phyloP scores from a whole-genome alignment of 2,329 filamentous ascomycete species.

The Cladosporium sp. region DNA sequence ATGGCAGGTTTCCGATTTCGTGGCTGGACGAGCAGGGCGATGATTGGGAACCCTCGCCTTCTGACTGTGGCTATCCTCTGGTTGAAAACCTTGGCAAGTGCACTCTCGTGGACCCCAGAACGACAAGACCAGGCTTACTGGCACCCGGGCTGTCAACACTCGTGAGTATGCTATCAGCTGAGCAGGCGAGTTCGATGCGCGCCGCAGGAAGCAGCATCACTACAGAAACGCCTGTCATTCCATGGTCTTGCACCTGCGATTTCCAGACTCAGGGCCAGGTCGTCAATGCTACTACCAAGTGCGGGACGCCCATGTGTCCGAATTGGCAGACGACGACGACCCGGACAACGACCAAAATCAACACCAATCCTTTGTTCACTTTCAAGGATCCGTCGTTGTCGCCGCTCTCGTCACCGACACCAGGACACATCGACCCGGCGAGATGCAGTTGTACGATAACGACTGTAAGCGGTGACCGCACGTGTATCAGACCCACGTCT shows the following conservation, averaged over 20 bases:
- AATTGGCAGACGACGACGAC: not conserved
- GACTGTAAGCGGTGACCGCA: not conserved
- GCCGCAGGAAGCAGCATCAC: too few relatives aligned
- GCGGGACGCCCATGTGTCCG: slow-evolving; percentile 5
- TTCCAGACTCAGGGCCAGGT: not conserved
- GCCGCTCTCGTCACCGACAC: too few relatives aligned
- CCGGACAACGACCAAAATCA: too few relatives aligned
- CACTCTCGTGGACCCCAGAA: not conserved
- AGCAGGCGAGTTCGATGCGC: too few relatives aligned
- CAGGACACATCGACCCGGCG: too few relatives aligned
- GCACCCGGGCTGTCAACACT: too few relatives aligned
- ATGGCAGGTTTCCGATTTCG: not conserved
- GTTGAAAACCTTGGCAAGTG: not conserved
- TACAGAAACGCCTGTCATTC: too few relatives aligned
- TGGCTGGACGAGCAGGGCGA: slow-evolving; percentile 10
- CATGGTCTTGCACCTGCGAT: slow-evolving; percentile 2
- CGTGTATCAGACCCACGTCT: not conserved
- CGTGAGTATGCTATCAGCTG: too few relatives aligned
- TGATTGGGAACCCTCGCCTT: not conserved
- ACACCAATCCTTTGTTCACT: not conserved
- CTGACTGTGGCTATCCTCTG: not conserved
- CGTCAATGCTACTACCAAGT: not conserved
- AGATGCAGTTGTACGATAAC: not conserved
- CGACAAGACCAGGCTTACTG: too few relatives aligned
- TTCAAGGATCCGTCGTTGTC: not conserved